Base-by-base conservation (phyloP, 768 basidiomycete species). In the Mycena pura region DNA sequence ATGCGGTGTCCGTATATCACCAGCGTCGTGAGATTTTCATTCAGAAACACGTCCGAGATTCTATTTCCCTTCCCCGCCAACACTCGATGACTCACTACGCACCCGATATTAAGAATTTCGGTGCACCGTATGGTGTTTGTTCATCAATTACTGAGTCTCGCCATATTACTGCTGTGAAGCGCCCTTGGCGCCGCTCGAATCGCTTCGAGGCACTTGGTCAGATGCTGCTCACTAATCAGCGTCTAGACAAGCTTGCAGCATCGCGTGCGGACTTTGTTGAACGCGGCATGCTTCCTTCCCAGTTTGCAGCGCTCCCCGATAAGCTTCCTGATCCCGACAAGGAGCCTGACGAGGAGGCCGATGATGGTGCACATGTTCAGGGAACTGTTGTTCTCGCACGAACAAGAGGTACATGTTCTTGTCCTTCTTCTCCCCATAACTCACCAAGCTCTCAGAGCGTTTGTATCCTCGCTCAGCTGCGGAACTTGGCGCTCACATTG, bases 141-240 rank as follows among this genome's bases (percentile, higher is more conserved):
- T 57, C 55, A 11, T 46, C 34, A 36, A 69, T 69, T 24, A 68
- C 63, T 5, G 69, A 71, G 47, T 64, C 69, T 2, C 68, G 66
- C 28, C 70, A 71, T 43, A 71, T 68, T 39, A 66, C 66, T 5
- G 70, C 70, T n/a, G 67, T 71, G n/a, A 70, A 71, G 48, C 47
- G 65, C 28, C 71, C 68, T 5, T 72, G 68, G 66, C 40, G 61
- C 3, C 55, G 66, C 2, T 72, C 71, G 0, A 72, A 51, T 39
- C 57, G 60, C 19, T 65, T 50, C 32, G 60, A 69, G 6, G 67
- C 67, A 3, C 44, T 72, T 6, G 63, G 63, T 0, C 70, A 72
- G 21, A 70, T 70, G 69, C 48, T 70, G 3, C 31, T 62, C 4
- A 66, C 67, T 2, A 69, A 69, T 40, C 67, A 68, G 44, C 60